Evolutionary conservation across 768 basidiomycete species (phyloP).

Genomic region (Xerocomus brunneocitrinus): DNA sequence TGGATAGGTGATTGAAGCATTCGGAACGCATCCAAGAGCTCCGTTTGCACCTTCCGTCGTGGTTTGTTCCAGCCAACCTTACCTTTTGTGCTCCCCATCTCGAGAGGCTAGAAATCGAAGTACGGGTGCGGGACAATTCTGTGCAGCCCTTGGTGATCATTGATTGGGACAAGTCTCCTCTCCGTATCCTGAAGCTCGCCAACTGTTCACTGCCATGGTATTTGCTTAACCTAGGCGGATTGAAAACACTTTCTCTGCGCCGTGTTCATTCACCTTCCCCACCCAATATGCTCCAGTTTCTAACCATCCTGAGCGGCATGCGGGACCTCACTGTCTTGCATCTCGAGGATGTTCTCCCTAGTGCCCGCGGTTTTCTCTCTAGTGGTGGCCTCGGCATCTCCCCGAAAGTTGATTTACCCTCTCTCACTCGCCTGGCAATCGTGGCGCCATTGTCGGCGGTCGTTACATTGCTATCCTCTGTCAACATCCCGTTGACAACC

Average conservation of each 20-base stretch:
- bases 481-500: too few relatives aligned
- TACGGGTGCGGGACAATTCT: too few relatives aligned
- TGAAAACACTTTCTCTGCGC: conserved; percentile 34
- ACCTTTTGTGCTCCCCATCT: too few relatives aligned
- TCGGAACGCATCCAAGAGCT: too few relatives aligned
- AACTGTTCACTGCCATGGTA: neutral
- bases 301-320: conserved; percentile 21
- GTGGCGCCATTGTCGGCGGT: neutral
- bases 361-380: too few relatives aligned
- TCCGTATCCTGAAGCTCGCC: neutral
- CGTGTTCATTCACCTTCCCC: conserved; percentile 11
- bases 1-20: too few relatives aligned
- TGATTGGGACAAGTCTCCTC: neutral
- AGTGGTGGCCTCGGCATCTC: conserved; percentile 13
- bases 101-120: too few relatives aligned
- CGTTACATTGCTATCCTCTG: too few relatives aligned
- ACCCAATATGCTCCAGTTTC: conserved; percentile 25
- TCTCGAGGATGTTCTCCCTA: too few relatives aligned
- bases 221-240: conserved; percentile 6
- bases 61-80: too few relatives aligned
- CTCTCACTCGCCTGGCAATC: conserved; percentile 2
- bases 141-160: neutral
- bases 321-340: too few relatives aligned
- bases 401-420: neutral
- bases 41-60: too few relatives aligned